phyloP scores from a whole-genome alignment of 2,329 filamentous ascomycete genomes.

The Colletotrichum sansevieriae region DNA sequence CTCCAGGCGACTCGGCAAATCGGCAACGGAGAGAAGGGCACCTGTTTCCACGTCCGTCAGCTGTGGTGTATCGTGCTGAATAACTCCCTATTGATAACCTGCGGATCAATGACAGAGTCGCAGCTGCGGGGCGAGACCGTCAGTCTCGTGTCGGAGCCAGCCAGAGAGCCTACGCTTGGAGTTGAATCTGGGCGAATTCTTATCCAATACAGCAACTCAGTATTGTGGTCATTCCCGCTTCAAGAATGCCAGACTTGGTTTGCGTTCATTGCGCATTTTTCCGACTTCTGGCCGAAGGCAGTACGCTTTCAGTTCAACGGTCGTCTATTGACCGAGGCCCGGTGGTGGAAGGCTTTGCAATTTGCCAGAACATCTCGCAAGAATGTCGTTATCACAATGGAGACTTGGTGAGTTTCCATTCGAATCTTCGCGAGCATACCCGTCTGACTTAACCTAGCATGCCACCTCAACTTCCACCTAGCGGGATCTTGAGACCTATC shows the following conservation, averaged over 20 bases:
- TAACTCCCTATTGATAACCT: slow-evolving; percentile 58
- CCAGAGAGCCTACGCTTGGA: slow-evolving; percentile 41
- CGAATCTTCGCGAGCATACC: too few relatives aligned
- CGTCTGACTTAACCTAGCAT: slow-evolving; percentile 14
- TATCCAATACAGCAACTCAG: slow-evolving; percentile 51
- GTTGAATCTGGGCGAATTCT: slow-evolving; percentile 47
- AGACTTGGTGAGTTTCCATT: slow-evolving; percentile 27
- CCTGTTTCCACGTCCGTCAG: slow-evolving; percentile 63
- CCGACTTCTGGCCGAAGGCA: slow-evolving; percentile 56
- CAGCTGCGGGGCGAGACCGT: slow-evolving; percentile 52
- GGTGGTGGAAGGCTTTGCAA: slow-evolving; percentile 50
- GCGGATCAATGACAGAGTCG: slow-evolving; percentile 52
- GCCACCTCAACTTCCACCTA: slow-evolving; percentile 35
- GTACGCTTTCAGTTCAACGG: slow-evolving; percentile 54
- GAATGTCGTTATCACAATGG: slow-evolving; percentile 44
- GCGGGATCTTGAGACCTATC: slow-evolving; percentile 28
- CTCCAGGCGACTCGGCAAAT: slow-evolving; percentile 59
- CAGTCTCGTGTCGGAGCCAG: slow-evolving; percentile 48
- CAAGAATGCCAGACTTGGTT: slow-evolving; percentile 60
- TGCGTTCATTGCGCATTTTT: slow-evolving; percentile 57
- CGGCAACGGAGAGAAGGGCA: slow-evolving; percentile 49
- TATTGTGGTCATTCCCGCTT: slow-evolving; percentile 55
- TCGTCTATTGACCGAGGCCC: slow-evolving; percentile 46
- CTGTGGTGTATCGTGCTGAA: slow-evolving; percentile 62
- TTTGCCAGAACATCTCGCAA: slow-evolving; percentile 43